Conservation (phyloP, 139 green algal genomes). For the Auxenochlorella pyrenoidosa region DNA sequence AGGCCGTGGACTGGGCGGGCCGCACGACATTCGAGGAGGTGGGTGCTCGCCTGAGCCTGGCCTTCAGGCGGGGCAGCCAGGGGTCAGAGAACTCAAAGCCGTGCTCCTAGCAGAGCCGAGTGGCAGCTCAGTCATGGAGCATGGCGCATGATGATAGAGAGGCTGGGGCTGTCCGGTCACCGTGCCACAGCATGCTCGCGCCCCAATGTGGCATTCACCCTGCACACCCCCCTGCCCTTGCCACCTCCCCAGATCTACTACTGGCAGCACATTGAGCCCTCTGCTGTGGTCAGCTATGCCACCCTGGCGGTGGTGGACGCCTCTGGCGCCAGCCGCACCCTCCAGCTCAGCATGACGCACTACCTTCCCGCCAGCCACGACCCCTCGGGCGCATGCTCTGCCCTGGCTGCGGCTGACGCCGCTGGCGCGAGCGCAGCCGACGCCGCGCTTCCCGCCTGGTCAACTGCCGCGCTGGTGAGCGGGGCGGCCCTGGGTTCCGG, state of each 20-base stretch:
- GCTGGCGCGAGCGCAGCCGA: background rate
- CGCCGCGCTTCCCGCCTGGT: background rate
- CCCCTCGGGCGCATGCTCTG: background rate
- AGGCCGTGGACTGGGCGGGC: conserved; percentile 11
- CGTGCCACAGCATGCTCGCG: no score
- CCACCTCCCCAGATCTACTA: background rate
- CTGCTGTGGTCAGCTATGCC: background rate
- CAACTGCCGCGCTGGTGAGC: background rate
- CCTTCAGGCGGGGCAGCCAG: no score
- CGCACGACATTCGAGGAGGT: background rate
- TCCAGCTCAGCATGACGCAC: conserved; percentile 8
- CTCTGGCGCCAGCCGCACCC: background rate
- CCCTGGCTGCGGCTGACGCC: background rate
- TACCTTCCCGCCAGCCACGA: conserved; percentile 3
- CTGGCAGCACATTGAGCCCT: conserved; percentile 5
- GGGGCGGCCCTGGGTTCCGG: background rate
- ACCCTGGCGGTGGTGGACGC: background rate
- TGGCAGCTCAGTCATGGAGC: no score
- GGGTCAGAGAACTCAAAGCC: no score
- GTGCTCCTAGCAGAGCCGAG: no score
- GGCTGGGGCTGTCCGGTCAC: no score
- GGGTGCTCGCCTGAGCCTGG: background rate
- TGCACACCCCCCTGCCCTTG: background rate
- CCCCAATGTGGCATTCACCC: background rate
- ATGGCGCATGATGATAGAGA: no score